Evolutionary conservation across 2,329 filamentous ascomycete genomes (phyloP).

Genomic region (Pyrenophora seminiperda): DNA sequence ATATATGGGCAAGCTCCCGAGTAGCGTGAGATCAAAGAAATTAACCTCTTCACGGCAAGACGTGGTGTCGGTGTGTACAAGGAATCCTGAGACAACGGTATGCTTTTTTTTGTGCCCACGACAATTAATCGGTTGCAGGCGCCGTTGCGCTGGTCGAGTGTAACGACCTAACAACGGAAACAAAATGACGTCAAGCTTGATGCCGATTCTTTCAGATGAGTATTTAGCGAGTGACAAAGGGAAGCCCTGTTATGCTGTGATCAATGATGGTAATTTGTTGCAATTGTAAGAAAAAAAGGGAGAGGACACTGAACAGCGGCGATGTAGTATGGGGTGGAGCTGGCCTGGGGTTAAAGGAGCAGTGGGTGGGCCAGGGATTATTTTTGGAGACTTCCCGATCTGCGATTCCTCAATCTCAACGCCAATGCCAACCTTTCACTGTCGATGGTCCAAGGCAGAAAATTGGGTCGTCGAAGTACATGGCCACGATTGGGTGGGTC

Average conservation of each 20-base stretch:
- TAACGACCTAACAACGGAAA: conserved; percentile 2
- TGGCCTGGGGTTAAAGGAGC: conserved; percentile 22
- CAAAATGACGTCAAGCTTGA: conserved; percentile 16
- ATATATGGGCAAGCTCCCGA: background rate
- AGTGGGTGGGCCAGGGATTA: conserved; percentile 15
- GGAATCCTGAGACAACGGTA: conserved; percentile 1
- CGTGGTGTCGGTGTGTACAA: background rate
- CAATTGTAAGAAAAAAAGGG: background rate
- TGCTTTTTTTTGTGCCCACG: background rate
- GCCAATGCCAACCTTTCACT: conserved; percentile 9
- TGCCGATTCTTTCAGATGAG: background rate
- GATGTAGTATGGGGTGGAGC: conserved; percentile 16
- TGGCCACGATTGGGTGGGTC: conserved; percentile 18
- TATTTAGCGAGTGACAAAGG: conserved; percentile 7
- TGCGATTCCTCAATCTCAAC: conserved; percentile 20
- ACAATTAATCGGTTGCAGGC: conserved; percentile 8
- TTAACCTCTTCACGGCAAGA: background rate
- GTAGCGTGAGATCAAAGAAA: background rate
- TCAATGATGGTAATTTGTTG: background rate
- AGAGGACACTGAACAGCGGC: background rate
- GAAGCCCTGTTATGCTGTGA: background rate
- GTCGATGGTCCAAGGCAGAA: conserved; percentile 17
- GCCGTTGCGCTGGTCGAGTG: conserved; percentile 3
- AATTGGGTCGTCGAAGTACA: conserved; percentile 26
- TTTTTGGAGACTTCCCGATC: conserved; percentile 30